phyloP scores from a whole-genome alignment of 257 asterid genomes.

The Capsicum chinense region DNA sequence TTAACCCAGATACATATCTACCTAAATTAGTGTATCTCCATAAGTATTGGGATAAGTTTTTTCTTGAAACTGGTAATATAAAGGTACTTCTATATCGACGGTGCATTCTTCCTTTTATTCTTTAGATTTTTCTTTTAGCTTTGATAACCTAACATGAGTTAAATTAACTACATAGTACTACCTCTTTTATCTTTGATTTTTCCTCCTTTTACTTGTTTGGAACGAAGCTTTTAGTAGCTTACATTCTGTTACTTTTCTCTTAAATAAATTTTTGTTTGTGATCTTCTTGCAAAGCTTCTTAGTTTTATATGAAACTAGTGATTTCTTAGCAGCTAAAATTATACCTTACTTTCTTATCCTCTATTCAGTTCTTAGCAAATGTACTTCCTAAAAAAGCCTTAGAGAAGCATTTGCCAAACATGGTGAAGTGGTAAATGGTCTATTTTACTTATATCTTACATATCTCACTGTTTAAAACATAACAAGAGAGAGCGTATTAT shows the following conservation, averaged over 20 bases:
- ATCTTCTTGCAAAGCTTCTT: neutral
- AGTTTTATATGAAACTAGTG: neutral
- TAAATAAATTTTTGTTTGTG: neutral
- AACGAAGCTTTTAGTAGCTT: neutral
- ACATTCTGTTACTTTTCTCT: neutral
- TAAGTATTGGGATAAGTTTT: no score
- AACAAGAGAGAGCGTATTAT: neutral
- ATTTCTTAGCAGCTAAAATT: neutral
- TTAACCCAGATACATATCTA: no score
- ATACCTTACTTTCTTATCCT: neutral
- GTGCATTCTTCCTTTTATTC: no score
- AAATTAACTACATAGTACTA: no score
- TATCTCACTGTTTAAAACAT: neutral
- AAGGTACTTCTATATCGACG: no score
- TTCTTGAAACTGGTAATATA: no score
- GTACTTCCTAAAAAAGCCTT: constrained; percentile 83
- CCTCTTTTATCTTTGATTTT: no score
- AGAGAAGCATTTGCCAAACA: constrained; percentile 68
- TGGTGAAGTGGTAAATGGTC: constrained; percentile 78
- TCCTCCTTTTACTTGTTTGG: neutral
- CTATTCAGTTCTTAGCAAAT: constrained; percentile 82
- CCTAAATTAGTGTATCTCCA: no score
- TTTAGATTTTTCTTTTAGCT: no score
- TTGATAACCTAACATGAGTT: no score
- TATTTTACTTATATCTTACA: constrained; percentile 2